Evolutionary conservation across 805 yeast genomes (phyloP).

Genomic region (Barnettozyma wickerhamii): DNA sequence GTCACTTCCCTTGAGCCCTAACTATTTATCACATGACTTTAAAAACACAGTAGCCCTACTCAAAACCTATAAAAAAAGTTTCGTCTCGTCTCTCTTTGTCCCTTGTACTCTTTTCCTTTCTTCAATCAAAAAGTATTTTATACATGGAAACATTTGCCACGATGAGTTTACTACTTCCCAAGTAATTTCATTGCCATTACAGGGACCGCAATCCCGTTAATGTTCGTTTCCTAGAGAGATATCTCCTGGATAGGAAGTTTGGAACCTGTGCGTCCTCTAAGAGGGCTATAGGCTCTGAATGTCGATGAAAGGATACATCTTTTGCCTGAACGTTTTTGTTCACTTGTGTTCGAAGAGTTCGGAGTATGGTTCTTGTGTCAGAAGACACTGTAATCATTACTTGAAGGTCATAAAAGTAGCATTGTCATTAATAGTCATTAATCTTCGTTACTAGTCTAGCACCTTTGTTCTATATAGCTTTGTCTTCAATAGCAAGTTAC

Average conservation of each 20-base stretch:
- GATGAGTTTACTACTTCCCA: conserved; percentile 26
- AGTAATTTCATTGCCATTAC: conserved; percentile 30
- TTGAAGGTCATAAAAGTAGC: too few species aligned
- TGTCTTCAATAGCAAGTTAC: too few species aligned
- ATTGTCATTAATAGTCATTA: too few species aligned
- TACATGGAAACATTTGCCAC: conserved; percentile 30
- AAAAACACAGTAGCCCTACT: conserved; percentile 8
- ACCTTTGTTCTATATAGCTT: too few species aligned
- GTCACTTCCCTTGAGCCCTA: conserved; percentile 16
- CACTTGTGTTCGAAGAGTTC: not conserved
- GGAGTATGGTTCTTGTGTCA: not conserved
- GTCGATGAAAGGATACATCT: conserved; percentile 30
- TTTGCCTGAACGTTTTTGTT: not conserved
- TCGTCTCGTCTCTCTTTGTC: not conserved
- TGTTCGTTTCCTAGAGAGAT: conserved; percentile 27
- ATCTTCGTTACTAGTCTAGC: too few species aligned
- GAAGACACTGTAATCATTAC: too few species aligned
- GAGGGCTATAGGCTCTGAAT: conserved; percentile 25
- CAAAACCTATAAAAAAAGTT: conserved; percentile 1
- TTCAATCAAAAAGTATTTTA: conserved; percentile 28
- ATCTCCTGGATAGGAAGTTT: conserved; percentile 31
- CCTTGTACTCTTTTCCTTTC: conserved; percentile 18
- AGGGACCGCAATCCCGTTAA: conserved; percentile 26
- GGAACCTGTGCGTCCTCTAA: conserved; percentile 21
- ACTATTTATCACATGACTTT: conserved; percentile 4